These are phyloP conservation scores for Acorus calamus DNA, from an alignment of 106 monocot genomes.

Conservation along the genomic window DNA sequence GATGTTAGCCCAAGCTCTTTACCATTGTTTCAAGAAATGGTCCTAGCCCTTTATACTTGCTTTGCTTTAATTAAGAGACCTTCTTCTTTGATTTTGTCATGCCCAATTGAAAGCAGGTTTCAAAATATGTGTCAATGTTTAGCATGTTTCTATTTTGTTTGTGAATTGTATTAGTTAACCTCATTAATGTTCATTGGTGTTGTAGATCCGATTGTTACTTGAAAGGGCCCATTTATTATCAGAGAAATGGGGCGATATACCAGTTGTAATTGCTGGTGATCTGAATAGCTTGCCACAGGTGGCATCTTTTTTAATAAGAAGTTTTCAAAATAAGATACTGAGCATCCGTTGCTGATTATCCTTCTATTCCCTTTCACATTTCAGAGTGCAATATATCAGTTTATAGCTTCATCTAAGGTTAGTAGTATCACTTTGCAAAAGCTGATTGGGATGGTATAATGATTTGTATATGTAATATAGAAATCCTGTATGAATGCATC, in stretches of 20 bases:
- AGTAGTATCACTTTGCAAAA: background rate
- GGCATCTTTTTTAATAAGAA: background rate
- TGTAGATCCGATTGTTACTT: slow-evolving; percentile 48
- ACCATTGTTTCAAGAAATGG: too few relatives aligned
- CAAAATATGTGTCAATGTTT: too few relatives aligned
- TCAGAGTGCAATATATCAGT: slow-evolving; percentile 60
- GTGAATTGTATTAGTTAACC: too few relatives aligned
- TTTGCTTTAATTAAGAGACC: too few relatives aligned
- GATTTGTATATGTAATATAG: too few relatives aligned
- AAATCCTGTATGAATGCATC: background rate
- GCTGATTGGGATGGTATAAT: too few relatives aligned
- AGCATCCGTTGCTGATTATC: slow-evolving; percentile 10
- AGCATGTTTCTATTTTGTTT: too few relatives aligned
- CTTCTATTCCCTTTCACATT: slow-evolving; percentile 1
- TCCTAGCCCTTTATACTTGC: too few relatives aligned
- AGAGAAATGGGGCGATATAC: slow-evolving; percentile 23
- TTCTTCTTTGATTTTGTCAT: too few relatives aligned
- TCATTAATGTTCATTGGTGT: background rate
- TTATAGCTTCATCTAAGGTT: slow-evolving; percentile 42
- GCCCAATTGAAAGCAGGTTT: too few relatives aligned
- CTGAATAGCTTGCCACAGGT: slow-evolving; percentile 64
- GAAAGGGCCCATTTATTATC: slow-evolving; percentile 40
- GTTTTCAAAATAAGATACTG: background rate
- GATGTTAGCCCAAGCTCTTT: too few relatives aligned
- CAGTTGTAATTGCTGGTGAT: slow-evolving; percentile 59